Conservation (phyloP, 768 basidiomycete genomes). For the Heimioporus sp. region DNA sequence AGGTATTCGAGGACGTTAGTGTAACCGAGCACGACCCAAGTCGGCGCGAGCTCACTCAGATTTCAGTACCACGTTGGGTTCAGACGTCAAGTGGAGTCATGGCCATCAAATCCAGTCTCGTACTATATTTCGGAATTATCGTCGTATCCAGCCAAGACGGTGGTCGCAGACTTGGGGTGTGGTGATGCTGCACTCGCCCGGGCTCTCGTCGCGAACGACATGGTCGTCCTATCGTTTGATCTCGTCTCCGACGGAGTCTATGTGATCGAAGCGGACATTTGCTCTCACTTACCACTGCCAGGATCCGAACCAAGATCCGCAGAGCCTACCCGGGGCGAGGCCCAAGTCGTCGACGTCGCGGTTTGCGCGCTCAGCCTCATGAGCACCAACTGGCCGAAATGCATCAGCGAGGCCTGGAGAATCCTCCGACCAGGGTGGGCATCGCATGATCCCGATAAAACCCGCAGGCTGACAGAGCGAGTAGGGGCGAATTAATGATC, state of each 20-base stretch:
- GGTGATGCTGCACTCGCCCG: slow-evolving; percentile 90
- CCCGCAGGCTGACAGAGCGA: slow-evolving; percentile 6
- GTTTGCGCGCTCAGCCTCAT: slow-evolving; percentile 95
- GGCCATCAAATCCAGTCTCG: slow-evolving; percentile 94
- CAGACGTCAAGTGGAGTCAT: slow-evolving; percentile 84
- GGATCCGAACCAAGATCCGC: slow-evolving; percentile 57
- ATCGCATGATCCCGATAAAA: neutral
- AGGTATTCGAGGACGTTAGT: slow-evolving; percentile 77
- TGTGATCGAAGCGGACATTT: slow-evolving; percentile 90
- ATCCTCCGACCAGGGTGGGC: slow-evolving; percentile 80
- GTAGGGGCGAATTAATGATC: slow-evolving; percentile 78
- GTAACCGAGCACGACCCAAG: slow-evolving; percentile 3
- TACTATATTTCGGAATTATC: slow-evolving; percentile 70
- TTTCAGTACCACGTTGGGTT: slow-evolving; percentile 92
- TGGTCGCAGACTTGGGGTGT: slow-evolving; percentile 93
- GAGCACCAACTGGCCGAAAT: slow-evolving; percentile 95
- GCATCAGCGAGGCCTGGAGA: slow-evolving; percentile 87
- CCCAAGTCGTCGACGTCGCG: slow-evolving; percentile 84
- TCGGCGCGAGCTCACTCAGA: slow-evolving; percentile 10
- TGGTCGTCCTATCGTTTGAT: slow-evolving; percentile 76
- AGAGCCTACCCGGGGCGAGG: slow-evolving; percentile 48
- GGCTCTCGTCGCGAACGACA: slow-evolving; percentile 63
- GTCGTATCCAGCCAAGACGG: slow-evolving; percentile 57
- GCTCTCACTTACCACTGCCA: slow-evolving; percentile 76
- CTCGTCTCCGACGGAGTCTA: slow-evolving; percentile 70